Evolutionary conservation across 1,139 yeast genomes (phyloP).

Genomic region (Taiozyma sp.): DNA sequence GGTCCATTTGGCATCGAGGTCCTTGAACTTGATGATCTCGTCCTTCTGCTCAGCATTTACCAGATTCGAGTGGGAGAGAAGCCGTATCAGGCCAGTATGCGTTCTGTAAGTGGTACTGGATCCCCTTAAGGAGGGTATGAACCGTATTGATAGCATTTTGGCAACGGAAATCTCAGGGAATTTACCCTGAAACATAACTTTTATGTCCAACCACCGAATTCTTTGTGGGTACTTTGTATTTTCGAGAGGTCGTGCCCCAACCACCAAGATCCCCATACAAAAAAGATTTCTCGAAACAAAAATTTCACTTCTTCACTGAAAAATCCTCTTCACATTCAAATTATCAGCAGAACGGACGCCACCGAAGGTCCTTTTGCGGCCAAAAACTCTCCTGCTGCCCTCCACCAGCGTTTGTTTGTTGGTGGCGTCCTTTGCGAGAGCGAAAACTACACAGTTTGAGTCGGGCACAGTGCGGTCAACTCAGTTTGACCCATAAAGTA

Average conservation of each 20-base stretch:
- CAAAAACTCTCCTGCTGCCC: background rate
- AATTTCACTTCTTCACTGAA: background rate
- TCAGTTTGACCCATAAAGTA: conserved; percentile 11
- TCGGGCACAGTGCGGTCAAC: conserved; percentile 19
- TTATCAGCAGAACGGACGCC: background rate
- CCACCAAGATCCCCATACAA: background rate
- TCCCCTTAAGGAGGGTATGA: background rate
- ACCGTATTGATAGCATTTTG: background rate
- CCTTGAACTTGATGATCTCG: conserved; percentile 4
- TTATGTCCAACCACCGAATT: too few relatives aligned
- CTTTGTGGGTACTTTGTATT: too few relatives aligned
- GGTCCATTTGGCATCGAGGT: conserved; percentile 34
- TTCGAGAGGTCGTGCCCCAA: background rate
- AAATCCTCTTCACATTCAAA: background rate
- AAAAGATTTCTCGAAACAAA: too few relatives aligned
- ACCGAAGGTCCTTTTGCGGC: background rate
- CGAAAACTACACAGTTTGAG: conserved; percentile 26
- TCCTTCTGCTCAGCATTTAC: background rate
- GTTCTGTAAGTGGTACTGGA: conserved; percentile 1
- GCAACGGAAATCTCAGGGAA: background rate
- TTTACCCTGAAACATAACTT: too few relatives aligned
- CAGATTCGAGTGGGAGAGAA: background rate
- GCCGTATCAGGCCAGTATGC: conserved; percentile 11
- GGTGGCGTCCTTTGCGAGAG: conserved; percentile 17
- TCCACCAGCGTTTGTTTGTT: background rate